Evolutionary conservation across 2,329 filamentous ascomycete genomes (phyloP).

Genomic region (Lasiodiplodia theobromae): DNA sequence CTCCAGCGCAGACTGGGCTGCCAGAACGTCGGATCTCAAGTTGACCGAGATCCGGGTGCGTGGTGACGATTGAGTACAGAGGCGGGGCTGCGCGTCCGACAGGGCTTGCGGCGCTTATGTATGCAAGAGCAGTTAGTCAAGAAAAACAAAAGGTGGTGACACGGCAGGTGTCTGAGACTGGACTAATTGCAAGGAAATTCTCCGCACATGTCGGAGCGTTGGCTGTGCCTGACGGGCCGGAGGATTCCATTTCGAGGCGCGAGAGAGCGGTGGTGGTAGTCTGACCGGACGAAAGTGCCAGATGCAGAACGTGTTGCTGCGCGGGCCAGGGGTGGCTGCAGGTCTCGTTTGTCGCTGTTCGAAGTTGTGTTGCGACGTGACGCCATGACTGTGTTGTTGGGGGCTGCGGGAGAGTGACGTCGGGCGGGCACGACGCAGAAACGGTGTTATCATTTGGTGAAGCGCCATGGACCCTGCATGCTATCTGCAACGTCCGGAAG

Average conservation of each 20-base stretch:
- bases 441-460: constrained; percentile 14
- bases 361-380: not conserved
- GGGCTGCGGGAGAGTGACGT: not conserved
- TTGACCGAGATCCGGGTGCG: too few species aligned
- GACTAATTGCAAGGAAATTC: too few species aligned
- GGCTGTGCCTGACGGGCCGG: too few species aligned
- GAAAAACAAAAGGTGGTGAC: too few species aligned
- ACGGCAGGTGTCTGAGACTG: too few species aligned
- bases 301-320: constrained; percentile 6
- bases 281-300: not conserved
- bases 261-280: not conserved
- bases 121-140: too few species aligned
- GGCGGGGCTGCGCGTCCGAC: too few species aligned
- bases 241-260: not conserved
- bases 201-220: too few species aligned
- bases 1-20: too few species aligned
- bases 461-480: constrained; percentile 10
- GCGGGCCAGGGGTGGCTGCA: not conserved
- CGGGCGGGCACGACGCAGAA: not conserved
- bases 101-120: too few species aligned
- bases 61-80: too few species aligned
- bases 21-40: too few species aligned
- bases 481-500: constrained; percentile 13
- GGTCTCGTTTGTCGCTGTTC: not conserved
- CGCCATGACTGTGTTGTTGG: not conserved